Evolutionary conservation across 768 basidiomycete genomes (phyloP).

Genomic region (Russula dissimulans): DNA sequence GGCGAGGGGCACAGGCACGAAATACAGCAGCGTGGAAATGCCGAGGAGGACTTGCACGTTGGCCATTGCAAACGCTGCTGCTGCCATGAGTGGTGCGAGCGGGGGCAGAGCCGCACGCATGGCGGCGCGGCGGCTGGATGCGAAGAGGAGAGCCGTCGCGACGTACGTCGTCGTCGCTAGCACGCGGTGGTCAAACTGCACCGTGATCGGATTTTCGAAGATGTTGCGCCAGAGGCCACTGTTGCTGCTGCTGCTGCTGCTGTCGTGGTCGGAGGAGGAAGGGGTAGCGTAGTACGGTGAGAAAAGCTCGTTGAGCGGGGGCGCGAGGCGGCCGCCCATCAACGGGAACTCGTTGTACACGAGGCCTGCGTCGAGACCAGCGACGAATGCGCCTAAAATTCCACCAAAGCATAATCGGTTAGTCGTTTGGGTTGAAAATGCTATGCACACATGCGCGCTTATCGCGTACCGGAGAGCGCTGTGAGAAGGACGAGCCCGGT

Average conservation of each 20-base stretch:
- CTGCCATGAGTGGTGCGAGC: conserved; percentile 40
- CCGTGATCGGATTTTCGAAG: conserved; percentile 95
- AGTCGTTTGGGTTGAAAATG: not conserved
- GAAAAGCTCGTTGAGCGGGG: conserved; percentile 77
- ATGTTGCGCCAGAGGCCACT: conserved; percentile 90
- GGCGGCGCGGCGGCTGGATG: conserved; percentile 44
- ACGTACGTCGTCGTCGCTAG: conserved; percentile 86
- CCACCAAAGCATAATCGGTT: not conserved
- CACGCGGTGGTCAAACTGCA: conserved; percentile 93
- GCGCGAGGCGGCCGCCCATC: conserved; percentile 84
- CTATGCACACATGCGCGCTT: not conserved
- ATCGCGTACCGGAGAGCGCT: conserved; percentile 71
- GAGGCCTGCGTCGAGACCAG: conserved; percentile 92
- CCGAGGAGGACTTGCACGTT: conserved; percentile 76
- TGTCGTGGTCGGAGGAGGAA: conserved; percentile 7
- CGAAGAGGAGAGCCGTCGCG: conserved; percentile 54
- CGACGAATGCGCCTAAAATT: conserved; percentile 87
- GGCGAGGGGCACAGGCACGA: conserved; percentile 88
- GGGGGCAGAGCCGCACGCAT: conserved; percentile 49
- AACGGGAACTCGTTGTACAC: conserved; percentile 97
- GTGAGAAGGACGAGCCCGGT: conserved; percentile 82
- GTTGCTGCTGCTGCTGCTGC: conserved; percentile 44
- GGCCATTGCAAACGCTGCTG: conserved; percentile 65
- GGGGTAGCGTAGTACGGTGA: conserved; percentile 61
- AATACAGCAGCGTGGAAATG: conserved; percentile 76